These are phyloP conservation scores for Psilocybe cyanescens DNA, from an alignment of 768 basidiomycete species.

Conservation along the genomic window DNA sequence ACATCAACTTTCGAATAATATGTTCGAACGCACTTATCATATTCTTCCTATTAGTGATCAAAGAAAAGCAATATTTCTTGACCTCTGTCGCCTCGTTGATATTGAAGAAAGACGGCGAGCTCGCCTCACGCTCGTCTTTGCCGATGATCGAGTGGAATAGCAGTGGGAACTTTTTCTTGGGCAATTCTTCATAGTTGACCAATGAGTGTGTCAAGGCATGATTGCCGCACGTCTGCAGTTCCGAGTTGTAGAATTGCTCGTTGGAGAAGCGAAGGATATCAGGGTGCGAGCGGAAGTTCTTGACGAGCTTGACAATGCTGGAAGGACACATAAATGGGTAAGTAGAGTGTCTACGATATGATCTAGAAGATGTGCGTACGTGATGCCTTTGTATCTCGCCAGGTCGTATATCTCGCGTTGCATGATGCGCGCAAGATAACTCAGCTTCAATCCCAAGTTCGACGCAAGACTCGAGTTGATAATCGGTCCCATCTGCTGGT, in stretches of 20 bases:
- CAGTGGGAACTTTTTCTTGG: constrained; percentile 52
- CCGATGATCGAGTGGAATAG: constrained; percentile 61
- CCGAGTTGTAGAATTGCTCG: constrained; percentile 56
- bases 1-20: background rate
- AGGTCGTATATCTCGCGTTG: constrained; percentile 38
- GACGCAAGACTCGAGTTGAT: constrained; percentile 50
- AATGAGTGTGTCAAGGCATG: constrained; percentile 41
- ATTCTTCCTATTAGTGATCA: constrained; percentile 38
- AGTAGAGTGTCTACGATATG: background rate
- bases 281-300: constrained; percentile 61
- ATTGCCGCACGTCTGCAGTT: constrained; percentile 52
- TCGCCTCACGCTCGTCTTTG: constrained; percentile 55
- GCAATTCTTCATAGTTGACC: constrained; percentile 39
- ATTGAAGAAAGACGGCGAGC: constrained; percentile 70
- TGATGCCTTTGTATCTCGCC: constrained; percentile 37
- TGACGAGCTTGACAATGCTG: constrained; percentile 62
- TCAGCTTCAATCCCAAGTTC: constrained; percentile 51
- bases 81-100: constrained; percentile 55
- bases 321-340: constrained; percentile 1
- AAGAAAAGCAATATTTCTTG: constrained; percentile 45
- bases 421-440: constrained; percentile 58
- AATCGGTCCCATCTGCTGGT: constrained; percentile 65
- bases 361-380: constrained; percentile 28
- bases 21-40: constrained; percentile 39
- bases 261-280: constrained; percentile 62